Evolutionary conservation across 768 basidiomycete genomes (phyloP), one percentile per base, ranked within the genome.

Genomic region (Kwoniella dendrophila): DNA sequence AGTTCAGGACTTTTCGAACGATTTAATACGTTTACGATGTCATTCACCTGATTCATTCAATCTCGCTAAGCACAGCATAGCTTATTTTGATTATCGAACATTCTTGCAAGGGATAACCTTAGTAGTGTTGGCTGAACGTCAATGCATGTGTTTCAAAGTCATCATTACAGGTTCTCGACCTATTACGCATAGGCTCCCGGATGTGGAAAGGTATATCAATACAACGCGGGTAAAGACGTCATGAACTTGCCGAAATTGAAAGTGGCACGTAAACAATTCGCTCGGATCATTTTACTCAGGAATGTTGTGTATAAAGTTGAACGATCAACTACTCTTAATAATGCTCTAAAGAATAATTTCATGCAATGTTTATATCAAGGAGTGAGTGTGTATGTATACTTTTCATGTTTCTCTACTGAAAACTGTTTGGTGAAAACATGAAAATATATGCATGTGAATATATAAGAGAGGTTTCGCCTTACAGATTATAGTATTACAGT

Each of bases 191-290:
- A n/a, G n/a, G n/a, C n/a, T n/a, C n/a, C n/a, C n/a, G n/a, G n/a
- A n/a, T n/a, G n/a, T n/a, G n/a, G n/a, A n/a, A n/a, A n/a, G n/a
- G n/a, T n/a, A n/a, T n/a, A n/a, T n/a, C n/a, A n/a, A n/a, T n/a
- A n/a, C n/a, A n/a, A n/a, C n/a, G n/a, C n/a, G 43, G 10, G 43
- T 38, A n/a, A 44, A 44, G 24, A 44, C 43, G 43, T 44, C 22
- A 44, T 44, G 24, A n/a, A n/a, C n/a, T n/a, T n/a, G n/a, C n/a
- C 43, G 11, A 49, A n/a, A 18, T 45, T 24, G 44, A 30, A 49
- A 51, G 49, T 51, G 49, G 49, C 49, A 51, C n/a, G 30, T 20
- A 51, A 51, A 29, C 6, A 20, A 51, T 2, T 22, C 29, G 49
- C 49, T 26, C 33, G 29, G 49, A 51, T 33, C 49, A 33, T 51